Evolutionary conservation across 2,329 filamentous ascomycete genomes (phyloP).

Genomic region (Metarhizium brunneum): DNA sequence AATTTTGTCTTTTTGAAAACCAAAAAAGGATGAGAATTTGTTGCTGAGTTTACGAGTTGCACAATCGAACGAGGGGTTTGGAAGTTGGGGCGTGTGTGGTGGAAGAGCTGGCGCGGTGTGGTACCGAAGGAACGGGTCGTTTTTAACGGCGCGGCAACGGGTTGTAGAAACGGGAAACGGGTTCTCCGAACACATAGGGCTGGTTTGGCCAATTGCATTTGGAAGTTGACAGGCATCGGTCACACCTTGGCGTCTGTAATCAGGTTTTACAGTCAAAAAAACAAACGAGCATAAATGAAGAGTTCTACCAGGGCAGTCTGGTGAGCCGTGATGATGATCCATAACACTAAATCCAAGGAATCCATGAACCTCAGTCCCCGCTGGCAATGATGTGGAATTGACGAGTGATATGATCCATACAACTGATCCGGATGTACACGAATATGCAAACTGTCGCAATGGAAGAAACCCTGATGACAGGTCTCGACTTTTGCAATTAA

Average conservation of each 20-base stretch:
- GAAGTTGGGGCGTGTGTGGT: slow-evolving; percentile 1
- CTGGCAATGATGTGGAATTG: not conserved
- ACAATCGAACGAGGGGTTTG: slow-evolving; percentile 2
- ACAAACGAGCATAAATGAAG: slow-evolving; percentile 33
- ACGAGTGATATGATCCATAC: too few species aligned
- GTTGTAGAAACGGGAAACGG: slow-evolving; percentile 36
- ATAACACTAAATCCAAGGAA: not conserved
- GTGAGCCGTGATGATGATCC: slow-evolving; percentile 22
- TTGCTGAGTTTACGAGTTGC: slow-evolving; percentile 13
- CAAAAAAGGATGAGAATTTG: slow-evolving; percentile 9
- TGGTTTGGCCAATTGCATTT: slow-evolving; percentile 57
- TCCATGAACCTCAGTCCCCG: not conserved
- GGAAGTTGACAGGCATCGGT: slow-evolving; percentile 55
- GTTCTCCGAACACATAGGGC: slow-evolving; percentile 35
- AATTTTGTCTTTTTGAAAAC: not conserved
- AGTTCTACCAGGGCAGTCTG: slow-evolving; percentile 12
- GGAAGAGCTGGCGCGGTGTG: slow-evolving; percentile 5
- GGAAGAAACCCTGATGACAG: not conserved
- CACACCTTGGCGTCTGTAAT: slow-evolving; percentile 59
- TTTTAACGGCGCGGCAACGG: slow-evolving; percentile 9
- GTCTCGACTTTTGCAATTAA: not conserved
- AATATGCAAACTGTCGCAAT: not conserved
- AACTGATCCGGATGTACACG: not conserved
- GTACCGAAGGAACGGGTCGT: slow-evolving; percentile 2
- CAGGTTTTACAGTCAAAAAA: slow-evolving; percentile 52